Conservation (phyloP, 129 eudicot species). For the Deinandra increscens region DNA sequence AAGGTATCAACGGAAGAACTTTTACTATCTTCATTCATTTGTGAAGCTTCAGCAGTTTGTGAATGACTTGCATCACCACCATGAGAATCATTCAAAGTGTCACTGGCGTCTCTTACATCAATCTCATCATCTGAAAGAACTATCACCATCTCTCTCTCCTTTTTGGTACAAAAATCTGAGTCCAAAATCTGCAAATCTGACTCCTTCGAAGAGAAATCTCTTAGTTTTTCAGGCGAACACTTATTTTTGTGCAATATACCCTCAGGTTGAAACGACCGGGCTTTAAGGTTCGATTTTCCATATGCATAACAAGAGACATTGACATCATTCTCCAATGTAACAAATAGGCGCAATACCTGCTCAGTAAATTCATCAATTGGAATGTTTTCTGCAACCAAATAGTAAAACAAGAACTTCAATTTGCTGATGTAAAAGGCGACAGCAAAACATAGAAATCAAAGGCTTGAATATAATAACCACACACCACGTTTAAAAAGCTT, state of each 20-base stretch:
- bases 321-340: constrained; percentile 47
- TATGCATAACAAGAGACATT: constrained; percentile 17
- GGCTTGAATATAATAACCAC: constrained; percentile 18
- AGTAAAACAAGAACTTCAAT: constrained; percentile 15
- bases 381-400: constrained; percentile 55
- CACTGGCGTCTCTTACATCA: constrained; percentile 31
- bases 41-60: constrained; percentile 27
- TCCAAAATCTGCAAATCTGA: constrained; percentile 32
- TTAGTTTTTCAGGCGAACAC: constrained; percentile 25
- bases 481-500: constrained; percentile 61
- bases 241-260: constrained; percentile 16
- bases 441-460: constrained; percentile 9
- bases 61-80: constrained; percentile 28
- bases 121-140: constrained; percentile 82
- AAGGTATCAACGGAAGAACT: constrained; percentile 21
- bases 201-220: constrained; percentile 30
- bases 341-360: constrained; percentile 61
- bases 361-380: constrained; percentile 51
- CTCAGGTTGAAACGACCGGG: constrained; percentile 26
- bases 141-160: constrained; percentile 39
- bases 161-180: constrained; percentile 29
- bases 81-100: constrained; percentile 27
- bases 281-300: constrained; percentile 31
- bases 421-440: constrained; percentile 7
- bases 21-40: constrained; percentile 1